These are phyloP conservation scores for Podospora pseudocomata DNA, from an alignment of 495 filamentous ascomycete genomes.

Conservation along the genomic window DNA sequence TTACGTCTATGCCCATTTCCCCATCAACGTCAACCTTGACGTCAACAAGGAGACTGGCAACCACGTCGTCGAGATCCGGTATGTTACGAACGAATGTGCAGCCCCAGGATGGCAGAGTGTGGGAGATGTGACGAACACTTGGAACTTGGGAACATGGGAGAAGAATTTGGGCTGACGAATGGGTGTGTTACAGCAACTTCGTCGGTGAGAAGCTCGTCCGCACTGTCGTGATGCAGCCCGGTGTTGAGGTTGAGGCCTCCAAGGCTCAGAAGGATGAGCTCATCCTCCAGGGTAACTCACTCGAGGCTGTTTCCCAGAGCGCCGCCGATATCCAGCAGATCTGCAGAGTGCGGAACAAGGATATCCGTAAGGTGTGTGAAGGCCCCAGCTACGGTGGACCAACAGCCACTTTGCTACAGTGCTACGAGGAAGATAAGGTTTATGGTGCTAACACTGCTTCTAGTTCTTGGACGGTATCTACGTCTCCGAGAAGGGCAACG, in stretches of 20 bases:
- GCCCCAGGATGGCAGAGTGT: neutral
- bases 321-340: conserved; percentile 99
- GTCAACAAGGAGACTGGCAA: conserved; percentile 88
- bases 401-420: neutral
- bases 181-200: conserved; percentile 72
- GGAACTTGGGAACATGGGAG: conserved; percentile 1
- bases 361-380: conserved; percentile 90
- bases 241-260: conserved; percentile 85
- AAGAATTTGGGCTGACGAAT: conserved; percentile 30
- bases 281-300: conserved; percentile 83
- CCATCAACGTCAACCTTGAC: conserved; percentile 99
- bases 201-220: conserved; percentile 99
- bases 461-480: conserved; percentile 99
- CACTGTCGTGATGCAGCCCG: conserved; percentile 77
- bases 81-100: conserved; percentile 38
- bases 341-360: conserved; percentile 99
- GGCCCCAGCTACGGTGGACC: conserved; percentile 2
- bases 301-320: conserved; percentile 94
- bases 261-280: conserved; percentile 96
- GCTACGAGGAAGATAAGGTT: neutral
- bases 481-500: conserved; percentile 95
- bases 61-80: conserved; percentile 95
- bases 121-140: neutral
- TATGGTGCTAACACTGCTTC: conserved; percentile 32
- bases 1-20: conserved; percentile 99